These are phyloP conservation scores for Kandelia obovata DNA, from an alignment of 345 rosid genomes.

Conservation along the genomic window DNA sequence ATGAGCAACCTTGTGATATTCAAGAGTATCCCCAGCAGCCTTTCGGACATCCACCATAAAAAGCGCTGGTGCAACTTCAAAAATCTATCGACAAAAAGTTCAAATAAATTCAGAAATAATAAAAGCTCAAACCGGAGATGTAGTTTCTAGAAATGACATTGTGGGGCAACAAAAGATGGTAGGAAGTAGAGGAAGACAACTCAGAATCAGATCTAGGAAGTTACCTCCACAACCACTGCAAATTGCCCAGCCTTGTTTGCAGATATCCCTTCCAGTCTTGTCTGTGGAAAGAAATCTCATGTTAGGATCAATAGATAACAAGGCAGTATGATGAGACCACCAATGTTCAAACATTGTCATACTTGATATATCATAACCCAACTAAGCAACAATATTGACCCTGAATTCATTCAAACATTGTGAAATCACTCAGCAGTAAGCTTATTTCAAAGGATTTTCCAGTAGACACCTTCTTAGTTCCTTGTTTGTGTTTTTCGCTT, in stretches of 20 bases:
- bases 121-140: conserved; percentile 2
- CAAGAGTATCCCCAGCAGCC: conserved; percentile 86
- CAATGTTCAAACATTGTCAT: background rate
- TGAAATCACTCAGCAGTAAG: background rate
- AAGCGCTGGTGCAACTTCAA: conserved; percentile 85
- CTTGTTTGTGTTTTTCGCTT: background rate
- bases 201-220: conserved; percentile 5
- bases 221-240: conserved; percentile 78
- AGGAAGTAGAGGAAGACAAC: background rate
- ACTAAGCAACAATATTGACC: background rate
- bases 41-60: conserved; percentile 91
- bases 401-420: background rate
- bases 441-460: background rate
- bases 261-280: conserved; percentile 67
- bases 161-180: background rate
- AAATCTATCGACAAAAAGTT: conserved; percentile 41
- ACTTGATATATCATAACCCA: background rate
- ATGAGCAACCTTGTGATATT: conserved; percentile 73
- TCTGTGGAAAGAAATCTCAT: conserved; percentile 33
- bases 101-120: conserved; percentile 3
- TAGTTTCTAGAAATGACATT: background rate
- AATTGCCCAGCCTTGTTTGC: conserved; percentile 53
- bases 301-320: background rate
- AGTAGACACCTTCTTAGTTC: background rate
- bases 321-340: background rate